A percentile compares a stretch with the other conserved stretches of the same genome.
phyloP scores from a whole-genome alignment of 1,139 yeast species.

The Protomyces gravidus region DNA sequence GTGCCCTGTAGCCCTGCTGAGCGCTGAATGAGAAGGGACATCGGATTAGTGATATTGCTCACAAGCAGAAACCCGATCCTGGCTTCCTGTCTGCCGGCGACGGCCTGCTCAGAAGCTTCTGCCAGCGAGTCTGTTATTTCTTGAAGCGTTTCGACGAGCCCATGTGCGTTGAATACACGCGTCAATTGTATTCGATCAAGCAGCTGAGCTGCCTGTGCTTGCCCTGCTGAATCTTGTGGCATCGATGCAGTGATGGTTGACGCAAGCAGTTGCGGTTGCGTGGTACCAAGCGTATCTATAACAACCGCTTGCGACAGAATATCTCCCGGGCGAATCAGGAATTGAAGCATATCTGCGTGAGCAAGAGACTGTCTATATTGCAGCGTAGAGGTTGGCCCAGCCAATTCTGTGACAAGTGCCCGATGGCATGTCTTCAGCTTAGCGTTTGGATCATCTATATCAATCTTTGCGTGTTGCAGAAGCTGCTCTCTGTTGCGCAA shows the following conservation, averaged over 20 bases:
- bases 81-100: background rate
- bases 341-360: background rate
- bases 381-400: background rate
- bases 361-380: background rate
- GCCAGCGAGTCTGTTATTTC: background rate
- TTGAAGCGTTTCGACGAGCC: background rate
- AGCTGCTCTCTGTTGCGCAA: background rate
- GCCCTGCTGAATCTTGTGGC: background rate
- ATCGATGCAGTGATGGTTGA: background rate
- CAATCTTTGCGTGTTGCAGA: background rate
- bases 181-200: background rate
- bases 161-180: background rate
- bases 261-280: background rate
- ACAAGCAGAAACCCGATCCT: conserved; percentile 27
- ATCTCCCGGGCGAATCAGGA: background rate
- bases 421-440: background rate
- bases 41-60: conserved; percentile 28
- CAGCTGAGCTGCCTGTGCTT: background rate
- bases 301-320: background rate
- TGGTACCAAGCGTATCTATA: background rate
- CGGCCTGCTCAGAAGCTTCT: background rate
- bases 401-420: background rate
- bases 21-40: conserved; percentile 23
- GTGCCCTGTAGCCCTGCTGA: conserved; percentile 2
- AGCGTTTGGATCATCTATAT: background rate